These are phyloP conservation scores for Juncus effusus DNA, from an alignment of 176 grass and related monocot genomes.

Conservation along the genomic window DNA sequence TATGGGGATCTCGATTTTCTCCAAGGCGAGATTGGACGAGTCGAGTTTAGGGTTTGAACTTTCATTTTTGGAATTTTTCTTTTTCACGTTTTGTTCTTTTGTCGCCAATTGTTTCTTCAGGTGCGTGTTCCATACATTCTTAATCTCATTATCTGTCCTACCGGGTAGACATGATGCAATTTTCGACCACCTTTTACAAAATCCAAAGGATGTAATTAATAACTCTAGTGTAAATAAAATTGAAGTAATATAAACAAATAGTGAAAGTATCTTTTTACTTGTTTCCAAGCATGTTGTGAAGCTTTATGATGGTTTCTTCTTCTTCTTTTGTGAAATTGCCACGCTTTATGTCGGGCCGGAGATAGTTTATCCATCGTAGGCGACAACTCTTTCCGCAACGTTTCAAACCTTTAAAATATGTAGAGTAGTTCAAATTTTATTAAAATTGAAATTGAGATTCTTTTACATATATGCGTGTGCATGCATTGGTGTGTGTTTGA, in stretches of 20 bases:
- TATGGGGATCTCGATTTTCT: constrained; percentile 16
- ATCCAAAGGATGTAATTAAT: background rate
- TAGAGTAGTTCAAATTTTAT: background rate
- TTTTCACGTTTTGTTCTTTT: constrained; percentile 10
- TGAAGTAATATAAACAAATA: background rate
- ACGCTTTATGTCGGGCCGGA: constrained; percentile 36
- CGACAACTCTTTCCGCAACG: constrained; percentile 50
- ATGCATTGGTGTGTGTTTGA: too few relatives aligned
- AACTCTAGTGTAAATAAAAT: background rate
- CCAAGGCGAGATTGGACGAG: background rate
- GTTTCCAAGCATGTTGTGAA: constrained; percentile 41
- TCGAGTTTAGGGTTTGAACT: background rate
- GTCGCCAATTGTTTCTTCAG: constrained; percentile 29
- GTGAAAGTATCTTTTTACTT: constrained; percentile 13
- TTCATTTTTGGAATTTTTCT: background rate
- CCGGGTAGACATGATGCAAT: constrained; percentile 38
- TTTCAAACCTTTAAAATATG: constrained; percentile 23
- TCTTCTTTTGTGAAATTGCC: constrained; percentile 39
- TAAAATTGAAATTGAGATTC: background rate
- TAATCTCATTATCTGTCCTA: constrained; percentile 46
- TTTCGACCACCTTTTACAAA: constrained; percentile 31
- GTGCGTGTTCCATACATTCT: constrained; percentile 50
- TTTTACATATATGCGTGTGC: too few relatives aligned
- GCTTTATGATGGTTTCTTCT: constrained; percentile 38
- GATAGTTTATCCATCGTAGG: constrained; percentile 45